These are phyloP conservation scores for Rauvolfia tetraphylla DNA, from an alignment of 257 asterid species.

Conservation along the genomic window DNA sequence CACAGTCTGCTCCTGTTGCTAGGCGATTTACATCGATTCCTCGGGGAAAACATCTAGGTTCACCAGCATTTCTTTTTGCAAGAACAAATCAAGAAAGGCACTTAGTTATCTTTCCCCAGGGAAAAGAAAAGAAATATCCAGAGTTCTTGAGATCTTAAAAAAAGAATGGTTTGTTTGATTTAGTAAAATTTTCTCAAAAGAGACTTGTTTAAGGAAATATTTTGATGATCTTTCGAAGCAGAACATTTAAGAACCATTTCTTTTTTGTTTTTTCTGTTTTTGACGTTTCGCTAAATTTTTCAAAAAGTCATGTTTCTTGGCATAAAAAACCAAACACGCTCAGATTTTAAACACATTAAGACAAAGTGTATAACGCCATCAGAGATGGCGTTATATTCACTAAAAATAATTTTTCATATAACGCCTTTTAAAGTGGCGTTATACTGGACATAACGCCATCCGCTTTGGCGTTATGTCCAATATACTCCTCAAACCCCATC, in stretches of 20 bases:
- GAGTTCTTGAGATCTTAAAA: not conserved
- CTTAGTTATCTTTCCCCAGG: not conserved
- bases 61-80: slow-evolving; percentile 50
- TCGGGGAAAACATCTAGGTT: slow-evolving; percentile 30
- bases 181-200: not conserved
- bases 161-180: not conserved
- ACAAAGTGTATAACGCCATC: no score
- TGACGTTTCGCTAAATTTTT: slow-evolving; percentile 15
- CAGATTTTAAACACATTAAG: no score
- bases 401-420: no score
- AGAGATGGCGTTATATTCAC: no score
- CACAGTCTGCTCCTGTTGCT: slow-evolving; percentile 36
- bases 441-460: no score
- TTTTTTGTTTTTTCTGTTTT: not conserved
- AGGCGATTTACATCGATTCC: slow-evolving; percentile 82
- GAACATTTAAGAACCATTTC: slow-evolving; percentile 2
- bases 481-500: no score
- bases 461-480: no score
- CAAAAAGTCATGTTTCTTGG: not conserved
- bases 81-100: not conserved
- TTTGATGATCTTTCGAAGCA: not conserved
- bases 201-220: slow-evolving; percentile 10
- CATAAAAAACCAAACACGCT: slow-evolving; percentile 9
- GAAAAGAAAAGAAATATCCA: not conserved
- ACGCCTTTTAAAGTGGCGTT: no score